Conservation (phyloP, 1,284 basidiomycete species). For the Schizophyllum commune region DNA sequence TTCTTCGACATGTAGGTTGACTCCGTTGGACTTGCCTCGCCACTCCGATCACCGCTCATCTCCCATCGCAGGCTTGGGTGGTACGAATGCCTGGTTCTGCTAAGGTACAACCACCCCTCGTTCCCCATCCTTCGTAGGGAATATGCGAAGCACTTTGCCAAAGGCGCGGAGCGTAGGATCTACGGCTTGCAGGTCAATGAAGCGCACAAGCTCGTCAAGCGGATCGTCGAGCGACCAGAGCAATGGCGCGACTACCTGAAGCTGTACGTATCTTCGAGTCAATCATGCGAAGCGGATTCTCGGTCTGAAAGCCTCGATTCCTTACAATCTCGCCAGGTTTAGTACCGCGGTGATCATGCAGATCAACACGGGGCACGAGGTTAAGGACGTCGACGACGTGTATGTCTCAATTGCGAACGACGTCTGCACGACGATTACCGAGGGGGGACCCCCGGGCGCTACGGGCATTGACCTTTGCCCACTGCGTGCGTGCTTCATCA, state of each 20-base stretch:
- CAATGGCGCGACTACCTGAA: neutral
- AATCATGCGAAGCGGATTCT: neutral
- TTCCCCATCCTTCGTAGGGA: neutral
- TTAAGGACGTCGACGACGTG: neutral
- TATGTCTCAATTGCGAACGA: neutral
- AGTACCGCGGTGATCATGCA: neutral
- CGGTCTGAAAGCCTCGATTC: too few species aligned
- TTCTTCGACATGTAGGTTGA: too few species aligned
- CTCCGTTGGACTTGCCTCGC: too few species aligned
- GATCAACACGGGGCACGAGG: neutral
- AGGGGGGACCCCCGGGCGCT: too few species aligned
- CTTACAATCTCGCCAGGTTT: constrained; percentile 6
- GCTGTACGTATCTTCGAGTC: neutral
- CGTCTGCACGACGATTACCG: neutral
- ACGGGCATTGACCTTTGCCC: neutral
- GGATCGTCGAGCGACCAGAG: neutral
- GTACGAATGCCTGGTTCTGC: neutral
- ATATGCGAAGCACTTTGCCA: neutral
- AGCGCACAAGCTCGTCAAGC: neutral
- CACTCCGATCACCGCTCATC: too few species aligned
- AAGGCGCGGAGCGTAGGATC: neutral
- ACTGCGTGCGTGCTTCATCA: neutral
- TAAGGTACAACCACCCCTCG: neutral
- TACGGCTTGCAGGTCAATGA: neutral
- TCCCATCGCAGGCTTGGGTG: neutral